Base-by-base conservation (phyloP, 257 asterid species). In the Echites panduratus region DNA sequence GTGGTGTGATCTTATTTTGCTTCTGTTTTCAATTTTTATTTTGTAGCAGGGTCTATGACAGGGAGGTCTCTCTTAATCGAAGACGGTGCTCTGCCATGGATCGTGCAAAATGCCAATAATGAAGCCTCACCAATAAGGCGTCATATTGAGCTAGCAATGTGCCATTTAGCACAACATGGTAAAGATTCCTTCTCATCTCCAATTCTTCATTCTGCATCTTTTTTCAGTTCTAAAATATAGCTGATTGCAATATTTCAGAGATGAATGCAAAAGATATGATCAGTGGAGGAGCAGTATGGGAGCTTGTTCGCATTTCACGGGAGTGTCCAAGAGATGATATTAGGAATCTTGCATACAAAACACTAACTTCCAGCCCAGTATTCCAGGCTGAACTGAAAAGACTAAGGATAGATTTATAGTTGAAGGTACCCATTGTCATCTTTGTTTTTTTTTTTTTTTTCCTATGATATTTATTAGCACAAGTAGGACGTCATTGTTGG, bases 91-190 rank as follows among this genome's bases (percentile, higher is more conserved):
- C 91, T 89, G 80, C 88, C 96, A 22, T 91, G 97, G 96, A 91
- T 91, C 43, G 93, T 91, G 66, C 90, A 86, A 84, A 89, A 88
- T 70, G 89, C 97, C 59, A 91, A 88, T 67, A 88, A 86, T 49
- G 96, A 89, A 75, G 89, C 90, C 62, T 78, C 89, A 7, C 89
- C 89, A 44, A 87, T 91, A 79, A 81, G 90, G 79, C 91, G 95
- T 66, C 95, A 91, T 72, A 79, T 86, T 49, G 97, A 91, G 82
- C 86, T 91, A 62, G 97, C 96, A 14, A 91, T 91, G 65, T 91
- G 97, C 78, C 96, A 89, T 68, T 80, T 91, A 72, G 96, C 90
- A 44, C 96, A 91, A 71, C 95, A 84, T 65, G 97, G 97, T 91
- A 82, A 70, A 48, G n/a, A 11, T 75, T 71, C 68, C 19, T 64